These are phyloP conservation scores for Metarhizium anisopliae DNA, from an alignment of 2,329 filamentous ascomycete species.

Conservation along the genomic window DNA sequence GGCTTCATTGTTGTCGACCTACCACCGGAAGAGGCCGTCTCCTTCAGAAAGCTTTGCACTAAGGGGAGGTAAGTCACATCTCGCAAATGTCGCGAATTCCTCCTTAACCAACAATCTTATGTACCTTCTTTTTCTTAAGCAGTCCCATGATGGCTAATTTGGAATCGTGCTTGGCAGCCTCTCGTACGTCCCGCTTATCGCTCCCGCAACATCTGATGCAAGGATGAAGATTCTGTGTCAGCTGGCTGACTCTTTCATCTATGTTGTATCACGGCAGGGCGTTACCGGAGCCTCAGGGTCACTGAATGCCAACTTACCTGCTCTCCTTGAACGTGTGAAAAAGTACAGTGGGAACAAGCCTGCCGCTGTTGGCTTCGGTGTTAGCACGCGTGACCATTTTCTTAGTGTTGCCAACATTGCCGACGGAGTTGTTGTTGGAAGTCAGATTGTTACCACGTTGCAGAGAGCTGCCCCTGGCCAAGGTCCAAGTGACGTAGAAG, in stretches of 20 bases:
- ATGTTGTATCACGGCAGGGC: slow-evolving; percentile 94
- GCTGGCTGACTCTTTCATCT: slow-evolving; percentile 97
- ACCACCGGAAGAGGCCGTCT: slow-evolving; percentile 89
- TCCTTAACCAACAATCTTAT: not conserved
- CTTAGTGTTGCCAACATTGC: slow-evolving; percentile 72
- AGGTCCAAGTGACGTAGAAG: slow-evolving; percentile 61
- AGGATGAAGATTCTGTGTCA: slow-evolving; percentile 95
- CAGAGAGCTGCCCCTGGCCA: slow-evolving; percentile 23
- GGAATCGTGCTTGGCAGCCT: slow-evolving; percentile 41
- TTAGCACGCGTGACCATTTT: slow-evolving; percentile 93
- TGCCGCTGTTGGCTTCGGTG: slow-evolving; percentile 88
- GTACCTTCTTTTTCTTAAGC: not conserved
- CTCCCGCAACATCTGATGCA: slow-evolving; percentile 81
- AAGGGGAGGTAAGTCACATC: slow-evolving; percentile 53
- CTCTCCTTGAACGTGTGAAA: slow-evolving; percentile 77
- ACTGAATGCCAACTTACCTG: slow-evolving; percentile 72
- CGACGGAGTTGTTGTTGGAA: slow-evolving; percentile 94
- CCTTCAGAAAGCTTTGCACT: slow-evolving; percentile 78
- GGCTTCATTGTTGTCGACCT: slow-evolving; percentile 96
- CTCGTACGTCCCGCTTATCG: slow-evolving; percentile 95
- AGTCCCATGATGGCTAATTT: not conserved
- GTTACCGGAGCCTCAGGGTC: slow-evolving; percentile 85
- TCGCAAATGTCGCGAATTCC: not conserved
- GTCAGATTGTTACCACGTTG: slow-evolving; percentile 82
- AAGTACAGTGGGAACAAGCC: slow-evolving; percentile 86